These are phyloP conservation scores for Curvularia lunata DNA, from an alignment of 2,329 filamentous ascomycete genomes.

Conservation along the genomic window DNA sequence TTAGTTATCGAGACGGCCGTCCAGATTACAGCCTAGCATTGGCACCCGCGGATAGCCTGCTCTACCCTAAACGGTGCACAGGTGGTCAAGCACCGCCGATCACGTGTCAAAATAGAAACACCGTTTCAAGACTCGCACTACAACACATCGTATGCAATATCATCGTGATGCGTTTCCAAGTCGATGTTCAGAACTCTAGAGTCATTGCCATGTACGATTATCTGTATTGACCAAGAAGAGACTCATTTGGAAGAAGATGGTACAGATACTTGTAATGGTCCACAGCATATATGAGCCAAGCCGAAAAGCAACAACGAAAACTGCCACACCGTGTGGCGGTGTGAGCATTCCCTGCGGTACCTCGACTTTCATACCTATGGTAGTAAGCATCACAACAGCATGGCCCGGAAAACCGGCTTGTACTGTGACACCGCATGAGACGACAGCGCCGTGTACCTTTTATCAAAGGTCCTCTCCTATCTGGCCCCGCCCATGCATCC, in stretches of 20 bases:
- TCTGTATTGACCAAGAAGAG: not conserved
- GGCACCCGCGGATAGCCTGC: not conserved
- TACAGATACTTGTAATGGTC: not conserved
- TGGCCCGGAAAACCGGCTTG: not conserved
- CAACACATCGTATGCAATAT: not conserved
- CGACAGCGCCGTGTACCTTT: not conserved
- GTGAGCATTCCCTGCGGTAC: not conserved
- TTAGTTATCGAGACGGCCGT: no score
- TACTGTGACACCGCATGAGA: not conserved
- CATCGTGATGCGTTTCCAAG: not conserved
- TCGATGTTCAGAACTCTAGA: not conserved
- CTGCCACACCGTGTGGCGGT: not conserved
- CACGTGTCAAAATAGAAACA: not conserved
- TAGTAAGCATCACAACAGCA: not conserved
- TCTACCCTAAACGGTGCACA: not conserved
- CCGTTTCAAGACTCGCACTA: not conserved
- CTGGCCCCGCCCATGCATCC: not conserved
- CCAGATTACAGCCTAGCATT: not conserved
- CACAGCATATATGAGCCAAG: not conserved
- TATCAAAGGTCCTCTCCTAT: not conserved
- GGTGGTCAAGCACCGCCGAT: not conserved
- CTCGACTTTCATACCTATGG: not conserved
- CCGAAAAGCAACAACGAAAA: slow-evolving; percentile 7
- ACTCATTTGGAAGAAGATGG: not conserved
- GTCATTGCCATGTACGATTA: not conserved